A percentile compares a stretch with the other conserved stretches of the same genome.
phyloP scores from a whole-genome alignment of 2,329 filamentous ascomycete genomes.

The Aquanectria penicillioides region DNA sequence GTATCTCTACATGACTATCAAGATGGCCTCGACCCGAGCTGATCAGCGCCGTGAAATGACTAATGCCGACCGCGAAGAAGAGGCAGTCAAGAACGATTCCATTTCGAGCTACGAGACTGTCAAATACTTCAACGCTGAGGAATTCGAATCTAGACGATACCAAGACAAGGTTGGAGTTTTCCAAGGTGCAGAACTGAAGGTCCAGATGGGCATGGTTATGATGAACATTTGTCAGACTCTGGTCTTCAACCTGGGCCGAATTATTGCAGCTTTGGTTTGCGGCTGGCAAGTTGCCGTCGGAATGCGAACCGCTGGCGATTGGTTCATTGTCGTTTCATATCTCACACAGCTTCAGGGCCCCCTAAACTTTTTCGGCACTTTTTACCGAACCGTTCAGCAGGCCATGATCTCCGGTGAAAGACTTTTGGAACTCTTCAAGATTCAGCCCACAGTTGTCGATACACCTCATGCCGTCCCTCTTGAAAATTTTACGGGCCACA shows the following conservation, averaged over 20 bases:
- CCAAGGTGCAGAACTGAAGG: constrained; percentile 79
- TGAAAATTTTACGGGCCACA: constrained; percentile 77
- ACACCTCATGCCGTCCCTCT: constrained; percentile 71
- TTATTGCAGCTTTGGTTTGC: constrained; percentile 77
- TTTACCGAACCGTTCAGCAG: constrained; percentile 95
- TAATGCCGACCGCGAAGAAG: constrained; percentile 92
- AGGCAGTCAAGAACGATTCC: constrained; percentile 98
- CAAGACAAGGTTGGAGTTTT: constrained; percentile 75
- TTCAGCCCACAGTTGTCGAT: constrained; percentile 91
- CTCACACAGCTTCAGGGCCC: constrained; percentile 83
- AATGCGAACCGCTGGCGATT: constrained; percentile 73
- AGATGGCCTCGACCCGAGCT: constrained; percentile 92
- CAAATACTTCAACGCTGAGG: constrained; percentile 89
- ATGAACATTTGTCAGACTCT: constrained; percentile 86
- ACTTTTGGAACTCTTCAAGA: constrained; percentile 95
- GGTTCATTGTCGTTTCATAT: constrained; percentile 79
- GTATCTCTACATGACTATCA: constrained; percentile 96
- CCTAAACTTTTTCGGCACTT: constrained; percentile 90
- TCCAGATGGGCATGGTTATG: constrained; percentile 78
- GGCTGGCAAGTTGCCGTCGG: constrained; percentile 80
- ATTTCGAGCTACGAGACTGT: constrained; percentile 98
- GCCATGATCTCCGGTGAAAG: constrained; percentile 98
- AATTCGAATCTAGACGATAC: constrained; percentile 81
- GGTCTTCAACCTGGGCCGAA: constrained; percentile 81
- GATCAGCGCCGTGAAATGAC: constrained; percentile 94